These are phyloP conservation scores for Grosmannia huntii DNA, from an alignment of 2,329 filamentous ascomycete genomes.

Conservation along the genomic window DNA sequence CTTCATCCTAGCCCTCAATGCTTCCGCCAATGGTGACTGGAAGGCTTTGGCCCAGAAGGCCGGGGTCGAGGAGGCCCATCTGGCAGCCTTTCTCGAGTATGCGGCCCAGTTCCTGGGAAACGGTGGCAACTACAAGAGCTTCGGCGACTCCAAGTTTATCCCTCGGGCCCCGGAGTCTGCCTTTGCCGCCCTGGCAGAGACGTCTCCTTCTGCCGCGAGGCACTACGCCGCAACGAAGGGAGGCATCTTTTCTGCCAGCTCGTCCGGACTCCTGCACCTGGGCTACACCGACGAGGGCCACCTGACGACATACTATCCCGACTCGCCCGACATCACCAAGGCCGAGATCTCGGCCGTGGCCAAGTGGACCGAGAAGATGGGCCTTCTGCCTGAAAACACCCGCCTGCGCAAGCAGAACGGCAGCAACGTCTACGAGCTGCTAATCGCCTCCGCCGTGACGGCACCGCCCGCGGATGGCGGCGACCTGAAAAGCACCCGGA, in stretches of 20 bases:
- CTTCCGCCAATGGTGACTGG: slow-evolving; percentile 57
- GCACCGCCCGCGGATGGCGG: slow-evolving; percentile 48
- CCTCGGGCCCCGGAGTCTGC: slow-evolving; percentile 53
- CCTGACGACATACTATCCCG: slow-evolving; percentile 72
- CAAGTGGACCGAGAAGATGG: slow-evolving; percentile 56
- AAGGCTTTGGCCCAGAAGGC: slow-evolving; percentile 50
- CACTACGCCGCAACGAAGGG: slow-evolving; percentile 57
- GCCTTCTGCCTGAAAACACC: slow-evolving; percentile 64
- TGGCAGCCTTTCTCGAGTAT: slow-evolving; percentile 63
- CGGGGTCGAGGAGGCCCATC: slow-evolving; percentile 47
- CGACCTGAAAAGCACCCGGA: slow-evolving; percentile 51
- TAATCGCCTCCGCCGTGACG: slow-evolving; percentile 58
- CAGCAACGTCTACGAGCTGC: slow-evolving; percentile 46
- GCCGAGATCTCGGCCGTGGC: slow-evolving; percentile 60
- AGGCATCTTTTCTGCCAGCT: slow-evolving; percentile 56
- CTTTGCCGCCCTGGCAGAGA: slow-evolving; percentile 51
- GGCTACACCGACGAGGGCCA: slow-evolving; percentile 65
- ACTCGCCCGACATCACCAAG: slow-evolving; percentile 61
- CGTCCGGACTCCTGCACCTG: slow-evolving; percentile 56
- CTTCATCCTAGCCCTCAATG: slow-evolving; percentile 63
- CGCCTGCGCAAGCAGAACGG: slow-evolving; percentile 53
- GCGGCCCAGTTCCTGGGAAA: slow-evolving; percentile 69
- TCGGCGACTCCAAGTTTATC: slow-evolving; percentile 75
- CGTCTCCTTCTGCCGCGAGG: slow-evolving; percentile 45
- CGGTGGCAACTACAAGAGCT: slow-evolving; percentile 75